Evolutionary conservation across 2,329 filamentous ascomycete species (phyloP).

Genomic region (Curvularia spicifera): DNA sequence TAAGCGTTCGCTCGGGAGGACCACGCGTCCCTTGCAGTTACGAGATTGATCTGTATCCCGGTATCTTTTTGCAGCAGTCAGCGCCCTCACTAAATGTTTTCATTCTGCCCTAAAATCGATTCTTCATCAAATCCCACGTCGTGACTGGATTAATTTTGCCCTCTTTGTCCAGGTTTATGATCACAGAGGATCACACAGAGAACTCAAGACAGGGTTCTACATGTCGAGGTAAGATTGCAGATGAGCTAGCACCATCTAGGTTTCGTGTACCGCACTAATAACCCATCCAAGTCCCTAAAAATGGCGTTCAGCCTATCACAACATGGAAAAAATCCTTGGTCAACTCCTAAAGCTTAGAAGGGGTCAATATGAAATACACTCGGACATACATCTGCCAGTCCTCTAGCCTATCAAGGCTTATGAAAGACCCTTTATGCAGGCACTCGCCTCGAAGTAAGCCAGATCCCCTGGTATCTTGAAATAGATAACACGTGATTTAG

Average conservation of each 20-base stretch:
- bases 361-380: not conserved
- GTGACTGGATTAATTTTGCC: not conserved
- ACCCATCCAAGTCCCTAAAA: not conserved
- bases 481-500: not conserved
- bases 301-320: not conserved
- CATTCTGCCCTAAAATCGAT: not conserved
- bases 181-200: not conserved
- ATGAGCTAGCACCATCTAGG: not conserved
- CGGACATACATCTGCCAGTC: not conserved
- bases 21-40: conserved; percentile 14
- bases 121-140: not conserved
- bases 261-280: not conserved
- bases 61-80: not conserved
- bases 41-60: not conserved
- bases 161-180: not conserved
- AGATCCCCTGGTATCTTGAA: not conserved
- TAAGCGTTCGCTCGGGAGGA: conserved; percentile 18
- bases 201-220: not conserved
- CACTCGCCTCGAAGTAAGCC: not conserved
- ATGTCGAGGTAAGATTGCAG: not conserved
- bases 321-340: not conserved
- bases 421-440: not conserved
- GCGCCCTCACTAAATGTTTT: not conserved
- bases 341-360: not conserved
- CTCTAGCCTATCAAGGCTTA: not conserved